phyloP scores from a whole-genome alignment of 164 flowering plant species.

The Magnolia changhungtana region DNA sequence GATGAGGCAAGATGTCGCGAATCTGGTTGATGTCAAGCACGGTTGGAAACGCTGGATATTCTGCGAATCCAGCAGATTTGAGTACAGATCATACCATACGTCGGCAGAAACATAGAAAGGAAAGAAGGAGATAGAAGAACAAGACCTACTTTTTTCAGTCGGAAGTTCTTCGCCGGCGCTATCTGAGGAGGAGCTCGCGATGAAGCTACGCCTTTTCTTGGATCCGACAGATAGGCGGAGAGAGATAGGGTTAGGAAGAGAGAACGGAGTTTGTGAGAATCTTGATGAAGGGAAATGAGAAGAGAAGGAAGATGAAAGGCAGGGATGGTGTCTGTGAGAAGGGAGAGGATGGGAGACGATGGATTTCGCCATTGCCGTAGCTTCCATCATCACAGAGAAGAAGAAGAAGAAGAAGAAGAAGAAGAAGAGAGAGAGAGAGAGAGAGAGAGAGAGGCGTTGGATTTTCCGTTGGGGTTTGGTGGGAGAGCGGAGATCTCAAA shows the following conservation, averaged over 20 bases:
- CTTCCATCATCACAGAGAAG: constrained; percentile 14
- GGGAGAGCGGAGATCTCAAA: constrained; percentile 3
- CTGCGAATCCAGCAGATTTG: constrained; percentile 28
- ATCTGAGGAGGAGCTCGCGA: constrained; percentile 11
- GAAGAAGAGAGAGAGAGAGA: background rate
- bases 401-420: background rate
- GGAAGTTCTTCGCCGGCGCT: constrained; percentile 18
- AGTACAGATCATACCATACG: background rate
- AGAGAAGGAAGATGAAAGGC: constrained; percentile 1
- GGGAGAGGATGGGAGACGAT: constrained; percentile 7
- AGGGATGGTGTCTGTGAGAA: constrained; percentile 1
- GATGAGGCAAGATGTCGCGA: constrained; percentile 81
- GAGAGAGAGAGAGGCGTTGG: background rate
- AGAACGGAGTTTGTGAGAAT: constrained; percentile 3
- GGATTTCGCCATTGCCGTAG: constrained; percentile 18
- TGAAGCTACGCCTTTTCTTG: constrained; percentile 4
- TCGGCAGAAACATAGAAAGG: background rate
- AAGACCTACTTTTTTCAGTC: constrained; percentile 28
- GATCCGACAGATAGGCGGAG: background rate
- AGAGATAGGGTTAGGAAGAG: constrained; percentile 10
- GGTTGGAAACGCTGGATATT: constrained; percentile 69
- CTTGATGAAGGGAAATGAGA: background rate
- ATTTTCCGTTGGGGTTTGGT: background rate
- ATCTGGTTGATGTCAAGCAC: constrained; percentile 83
- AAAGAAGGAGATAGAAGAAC: background rate